Base-by-base conservation (phyloP, 768 basidiomycete species). In the Rhodotorula graminis region DNA sequence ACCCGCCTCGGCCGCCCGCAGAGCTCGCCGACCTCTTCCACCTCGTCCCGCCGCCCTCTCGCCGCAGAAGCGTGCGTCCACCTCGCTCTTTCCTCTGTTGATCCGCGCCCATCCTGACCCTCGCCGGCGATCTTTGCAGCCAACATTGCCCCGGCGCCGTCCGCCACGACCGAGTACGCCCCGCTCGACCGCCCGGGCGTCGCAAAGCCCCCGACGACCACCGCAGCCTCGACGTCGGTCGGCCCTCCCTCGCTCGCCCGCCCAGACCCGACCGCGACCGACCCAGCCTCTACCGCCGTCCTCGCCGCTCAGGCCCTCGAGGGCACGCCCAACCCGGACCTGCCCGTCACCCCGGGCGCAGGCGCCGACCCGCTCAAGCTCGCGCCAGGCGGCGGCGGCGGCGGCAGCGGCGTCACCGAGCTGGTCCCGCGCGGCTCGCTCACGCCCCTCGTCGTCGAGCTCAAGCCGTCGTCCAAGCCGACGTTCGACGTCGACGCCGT, bases 191-290 rank as follows among this genome's bases (percentile, higher is more conserved):
- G 78, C 31, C 67, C 71, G 16, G 69, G 71, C 61, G 46, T 53
- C 33, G 25, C 69, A 33, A 57, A 65, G 40, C 62, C 64, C n/a
- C n/a, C n/a, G n/a, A n/a, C n/a, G n/a, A n/a, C n/a, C 33, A 50
- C n/a, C 42, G 63, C 70, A n/a, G n/a, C n/a, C n/a, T 46, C 61
- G 6, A 46, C 66, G 40, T 67, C 74, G 18, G 84, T 82, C 31
- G 82, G 82, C 37, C 85, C 85, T 65, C 85, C 88, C 18, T 58
- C 66, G 15, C 65, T 73, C 21, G 85, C 89, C 68, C 81, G 90
- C 59, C 91, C 90, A 37, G 92, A 90, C 12, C 90, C 92, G 82
- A 91, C 92, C 79, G 91, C 89, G 11, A 71, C 78, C 12, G 84
- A 89, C 66, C 87, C 85, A 16, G 84, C 82, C n/a, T 84, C 83